Percentiles rank a stretch among this genome's conserved stretches.
Evolutionary conservation across 257 asterid genomes (phyloP).

Genomic region (Striga asiatica): DNA sequence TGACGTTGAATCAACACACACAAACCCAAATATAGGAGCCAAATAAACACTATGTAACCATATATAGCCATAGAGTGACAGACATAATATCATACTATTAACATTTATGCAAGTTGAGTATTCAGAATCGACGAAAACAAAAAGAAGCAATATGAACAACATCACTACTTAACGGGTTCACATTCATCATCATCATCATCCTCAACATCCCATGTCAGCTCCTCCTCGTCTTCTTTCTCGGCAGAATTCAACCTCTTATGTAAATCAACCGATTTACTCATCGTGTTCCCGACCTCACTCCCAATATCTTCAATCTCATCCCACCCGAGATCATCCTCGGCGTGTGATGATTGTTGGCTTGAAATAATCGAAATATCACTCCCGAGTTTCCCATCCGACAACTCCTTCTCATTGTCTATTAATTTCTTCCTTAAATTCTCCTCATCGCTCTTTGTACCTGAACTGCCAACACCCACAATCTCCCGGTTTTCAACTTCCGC

Average conservation of each 20-base stretch:
- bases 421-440: slow-evolving; percentile 30
- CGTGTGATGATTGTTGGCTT: slow-evolving; percentile 50
- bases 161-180: slow-evolving; percentile 34
- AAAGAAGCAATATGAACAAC: no score
- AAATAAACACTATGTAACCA: no score
- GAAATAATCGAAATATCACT: slow-evolving; percentile 71
- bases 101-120: no score
- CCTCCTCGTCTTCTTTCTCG: slow-evolving; percentile 68
- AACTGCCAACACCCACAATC: slow-evolving; percentile 22
- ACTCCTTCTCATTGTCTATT: slow-evolving; percentile 37
- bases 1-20: no score
- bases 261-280: slow-evolving; percentile 20
- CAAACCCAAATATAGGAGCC: no score
- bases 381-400: slow-evolving; percentile 59
- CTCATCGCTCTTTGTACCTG: slow-evolving; percentile 31
- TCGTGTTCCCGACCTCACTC: slow-evolving; percentile 49
- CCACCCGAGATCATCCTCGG: slow-evolving; percentile 75
- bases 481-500: slow-evolving; percentile 16
- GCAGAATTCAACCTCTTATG: slow-evolving; percentile 34
- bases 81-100: no score
- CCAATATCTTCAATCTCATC: slow-evolving; percentile 75
- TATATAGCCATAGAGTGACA: no score
- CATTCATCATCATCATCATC: slow-evolving; percentile 45
- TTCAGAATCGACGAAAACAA: no score
- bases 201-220: slow-evolving; percentile 67